These are phyloP conservation scores for Claviceps capensis DNA, from an alignment of 2,329 filamentous ascomycete genomes.

Conservation along the genomic window DNA sequence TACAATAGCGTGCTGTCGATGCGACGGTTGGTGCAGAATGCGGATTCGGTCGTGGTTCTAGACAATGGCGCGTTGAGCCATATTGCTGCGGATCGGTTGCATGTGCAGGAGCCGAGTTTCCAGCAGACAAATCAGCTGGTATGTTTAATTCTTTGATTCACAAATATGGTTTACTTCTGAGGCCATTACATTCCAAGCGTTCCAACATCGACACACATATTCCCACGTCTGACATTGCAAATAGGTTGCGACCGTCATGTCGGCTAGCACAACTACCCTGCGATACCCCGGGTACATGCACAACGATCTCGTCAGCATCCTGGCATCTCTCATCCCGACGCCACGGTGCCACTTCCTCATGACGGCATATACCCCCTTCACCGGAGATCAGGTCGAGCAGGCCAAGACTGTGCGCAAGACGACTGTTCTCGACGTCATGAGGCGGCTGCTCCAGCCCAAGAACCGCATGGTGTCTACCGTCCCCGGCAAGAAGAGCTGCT, in stretches of 20 bases:
- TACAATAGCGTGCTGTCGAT: conserved; percentile 95
- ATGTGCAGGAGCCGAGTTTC: conserved; percentile 91
- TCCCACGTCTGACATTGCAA: no score
- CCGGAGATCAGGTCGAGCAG: conserved; percentile 87
- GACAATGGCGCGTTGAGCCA: conserved; percentile 90
- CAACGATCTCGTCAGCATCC: conserved; percentile 94
- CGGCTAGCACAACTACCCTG: conserved; percentile 88
- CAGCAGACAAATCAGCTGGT: conserved; percentile 95
- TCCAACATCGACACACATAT: not conserved
- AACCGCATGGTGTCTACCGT: conserved; percentile 98
- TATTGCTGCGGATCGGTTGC: conserved; percentile 86
- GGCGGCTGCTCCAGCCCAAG: conserved; percentile 86
- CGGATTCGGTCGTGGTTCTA: conserved; percentile 91
- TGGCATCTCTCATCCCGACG: conserved; percentile 90
- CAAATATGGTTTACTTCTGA: no score
- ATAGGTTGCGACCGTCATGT: conserved; percentile 91
- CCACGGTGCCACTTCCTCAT: conserved; percentile 96
- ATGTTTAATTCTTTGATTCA: conserved; percentile 4
- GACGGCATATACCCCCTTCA: conserved; percentile 97
- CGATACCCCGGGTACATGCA: conserved; percentile 99
- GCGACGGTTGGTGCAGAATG: conserved; percentile 84
- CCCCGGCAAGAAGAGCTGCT: conserved; percentile 93
- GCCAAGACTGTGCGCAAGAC: conserved; percentile 97
- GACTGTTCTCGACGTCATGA: conserved; percentile 95
- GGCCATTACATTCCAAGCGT: not conserved